These are phyloP conservation scores for Skeletonema costatum DNA, from an alignment of 108 stramenopile genomes.

Conservation along the genomic window DNA sequence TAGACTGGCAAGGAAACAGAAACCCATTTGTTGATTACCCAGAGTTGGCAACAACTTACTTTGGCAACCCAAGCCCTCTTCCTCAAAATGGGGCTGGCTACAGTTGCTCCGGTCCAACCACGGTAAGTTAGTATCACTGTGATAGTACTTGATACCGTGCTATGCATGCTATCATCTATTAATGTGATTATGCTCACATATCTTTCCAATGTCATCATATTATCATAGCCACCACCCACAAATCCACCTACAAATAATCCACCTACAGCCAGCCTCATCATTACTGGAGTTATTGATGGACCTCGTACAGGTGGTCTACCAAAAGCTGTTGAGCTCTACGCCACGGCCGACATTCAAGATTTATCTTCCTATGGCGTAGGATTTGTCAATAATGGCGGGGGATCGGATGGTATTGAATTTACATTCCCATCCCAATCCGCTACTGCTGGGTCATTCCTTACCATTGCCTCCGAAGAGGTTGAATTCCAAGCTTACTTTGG, in stretches of 20 bases:
- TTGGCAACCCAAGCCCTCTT: constrained; percentile 8
- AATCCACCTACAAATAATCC: background rate
- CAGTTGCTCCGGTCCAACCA: too few relatives aligned
- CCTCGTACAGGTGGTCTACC: too few relatives aligned
- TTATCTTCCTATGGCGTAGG: constrained; percentile 30
- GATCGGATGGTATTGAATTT: constrained; percentile 15
- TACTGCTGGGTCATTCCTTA: constrained; percentile 23
- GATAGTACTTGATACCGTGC: background rate
- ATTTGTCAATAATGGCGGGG: constrained; percentile 32
- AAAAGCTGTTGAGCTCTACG: background rate
- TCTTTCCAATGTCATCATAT: too few relatives aligned
- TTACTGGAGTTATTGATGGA: too few relatives aligned
- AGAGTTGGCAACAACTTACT: constrained; percentile 50
- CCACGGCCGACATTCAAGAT: constrained; percentile 14
- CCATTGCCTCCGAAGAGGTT: constrained; percentile 10
- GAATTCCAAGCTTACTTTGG: constrained; percentile 29
- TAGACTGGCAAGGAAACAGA: constrained; percentile 79
- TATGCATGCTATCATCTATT: too few relatives aligned
- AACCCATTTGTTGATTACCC: constrained; percentile 86
- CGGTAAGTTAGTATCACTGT: too few relatives aligned
- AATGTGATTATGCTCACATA: too few relatives aligned
- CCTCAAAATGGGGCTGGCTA: constrained; percentile 29
- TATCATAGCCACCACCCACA: background rate
- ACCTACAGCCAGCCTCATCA: background rate
- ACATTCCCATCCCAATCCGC: constrained; percentile 23